Evolutionary conservation across 1,139 yeast genomes (phyloP), one percentile per base, ranked within the genome.

Genomic region (Taphrina communis): DNA sequence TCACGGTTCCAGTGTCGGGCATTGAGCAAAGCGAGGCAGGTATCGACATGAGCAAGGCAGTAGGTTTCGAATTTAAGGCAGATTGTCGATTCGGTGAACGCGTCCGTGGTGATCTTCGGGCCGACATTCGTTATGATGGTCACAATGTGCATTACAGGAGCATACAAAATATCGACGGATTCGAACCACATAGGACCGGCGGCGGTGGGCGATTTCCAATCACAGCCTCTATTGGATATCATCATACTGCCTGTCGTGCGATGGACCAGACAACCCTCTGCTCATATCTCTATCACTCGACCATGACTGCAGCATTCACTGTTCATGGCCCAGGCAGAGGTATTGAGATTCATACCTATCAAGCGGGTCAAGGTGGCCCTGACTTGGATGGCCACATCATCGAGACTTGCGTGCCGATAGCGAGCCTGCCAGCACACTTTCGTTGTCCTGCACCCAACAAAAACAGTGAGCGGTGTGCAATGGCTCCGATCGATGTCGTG

Each of bases 401-500:
- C 36, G 53, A 50, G n/a, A 50, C 53, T 11, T 50, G 53, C n/a
- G 53, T 50, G 36, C 36, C 36, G n/a, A 50, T 50, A 35, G 11
- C n/a, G 9, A 50, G n/a, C 11, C 36, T 50, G 9, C 53, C 53
- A 4, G 25, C 11, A 4, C 17, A 17, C n/a, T 12, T 12, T 12
- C 9, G n/a, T 8, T 46, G 51, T n/a, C 42, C 42, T 1, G 6
- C 14, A 9, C 42, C 14, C 11, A 39, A 39, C 14, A 39, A 39
- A 39, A 14, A 39, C 42, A 39, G 42, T 14, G 14, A 9, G 42
- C 11, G 42, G 42, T 39, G 42, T 39, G 14, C 11, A 39, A 39
- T 39, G 42, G 42, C 14, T 11, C 11, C 11, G 14, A 39, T 39
- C 42, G 14, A 11, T 9, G 42, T 39, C 11, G 42, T 14, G 11